These are phyloP conservation scores for Penicillium nucicola DNA, from an alignment of 495 filamentous ascomycete genomes.

Conservation along the genomic window DNA sequence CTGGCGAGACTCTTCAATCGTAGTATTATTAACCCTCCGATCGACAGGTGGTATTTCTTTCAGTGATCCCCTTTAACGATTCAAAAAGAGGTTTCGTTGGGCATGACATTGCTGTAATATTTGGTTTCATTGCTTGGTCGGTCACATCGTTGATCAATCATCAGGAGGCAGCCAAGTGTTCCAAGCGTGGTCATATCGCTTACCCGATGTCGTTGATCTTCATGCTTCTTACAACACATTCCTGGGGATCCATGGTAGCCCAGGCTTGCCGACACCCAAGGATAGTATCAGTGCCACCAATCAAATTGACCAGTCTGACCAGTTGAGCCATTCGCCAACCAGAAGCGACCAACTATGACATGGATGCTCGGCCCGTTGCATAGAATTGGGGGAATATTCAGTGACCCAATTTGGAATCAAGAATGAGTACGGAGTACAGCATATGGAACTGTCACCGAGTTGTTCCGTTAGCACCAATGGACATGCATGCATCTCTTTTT, in stretches of 20 bases:
- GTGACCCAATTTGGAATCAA: constrained; percentile 12
- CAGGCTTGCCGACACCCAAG: neutral
- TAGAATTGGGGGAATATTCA: constrained; percentile 9
- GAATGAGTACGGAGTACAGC: constrained; percentile 13
- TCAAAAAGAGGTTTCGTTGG: too few relatives aligned
- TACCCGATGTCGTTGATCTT: neutral
- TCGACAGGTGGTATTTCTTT: too few relatives aligned
- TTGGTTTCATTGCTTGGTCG: too few relatives aligned
- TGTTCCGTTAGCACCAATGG: constrained; percentile 9
- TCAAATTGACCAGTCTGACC: neutral
- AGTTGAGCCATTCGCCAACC: neutral
- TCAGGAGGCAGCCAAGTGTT: too few relatives aligned
- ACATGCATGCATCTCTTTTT: constrained; percentile 23
- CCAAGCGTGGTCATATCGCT: too few relatives aligned
- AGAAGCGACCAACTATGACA: constrained; percentile 6
- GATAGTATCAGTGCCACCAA: neutral
- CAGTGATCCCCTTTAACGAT: too few relatives aligned
- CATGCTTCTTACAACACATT: neutral
- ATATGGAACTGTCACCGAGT: constrained; percentile 6
- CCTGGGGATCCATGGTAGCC: neutral
- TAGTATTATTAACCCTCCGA: too few relatives aligned
- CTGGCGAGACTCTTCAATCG: too few relatives aligned
- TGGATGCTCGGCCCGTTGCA: constrained; percentile 26
- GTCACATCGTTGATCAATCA: too few relatives aligned
- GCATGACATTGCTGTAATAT: too few relatives aligned